A percentile compares a stretch with the other conserved stretches of the same genome.
Conservation (phyloP, 345 rosid genomes). For the Acer negundo region DNA sequence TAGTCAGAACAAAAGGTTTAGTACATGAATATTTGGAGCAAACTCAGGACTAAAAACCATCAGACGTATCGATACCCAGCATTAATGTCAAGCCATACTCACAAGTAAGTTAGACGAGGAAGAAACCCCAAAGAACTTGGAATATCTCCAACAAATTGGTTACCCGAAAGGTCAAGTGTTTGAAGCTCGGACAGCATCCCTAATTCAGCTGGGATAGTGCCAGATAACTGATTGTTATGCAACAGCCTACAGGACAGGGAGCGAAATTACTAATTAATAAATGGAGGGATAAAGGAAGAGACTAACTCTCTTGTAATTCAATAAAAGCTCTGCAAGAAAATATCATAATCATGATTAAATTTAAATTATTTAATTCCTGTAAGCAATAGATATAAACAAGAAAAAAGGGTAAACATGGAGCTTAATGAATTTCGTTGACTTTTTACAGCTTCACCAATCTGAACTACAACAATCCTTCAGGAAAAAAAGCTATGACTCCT, state of each 20-base stretch:
- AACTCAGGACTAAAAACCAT: slow-evolving; percentile 2
- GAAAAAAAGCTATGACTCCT: neutral
- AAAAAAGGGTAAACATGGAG: neutral
- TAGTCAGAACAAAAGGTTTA: slow-evolving; percentile 28
- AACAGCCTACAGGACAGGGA: slow-evolving; percentile 46
- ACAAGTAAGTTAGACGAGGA: slow-evolving; percentile 80
- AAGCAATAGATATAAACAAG: neutral
- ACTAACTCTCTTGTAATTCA: neutral
- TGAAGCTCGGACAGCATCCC: slow-evolving; percentile 73
- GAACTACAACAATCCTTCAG: neutral
- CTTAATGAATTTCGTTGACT: neutral
- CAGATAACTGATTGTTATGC: slow-evolving; percentile 67
- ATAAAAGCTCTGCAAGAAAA: neutral
- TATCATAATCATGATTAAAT: neutral
- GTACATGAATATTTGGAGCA: slow-evolving; percentile 20
- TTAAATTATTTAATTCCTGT: neutral
- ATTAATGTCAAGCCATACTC: slow-evolving; percentile 45
- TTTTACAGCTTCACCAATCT: neutral
- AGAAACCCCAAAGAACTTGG: slow-evolving; percentile 83
- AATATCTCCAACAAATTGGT: slow-evolving; percentile 68
- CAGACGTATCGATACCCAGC: neutral
- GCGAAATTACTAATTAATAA: neutral
- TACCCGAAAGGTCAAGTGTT: slow-evolving; percentile 89
- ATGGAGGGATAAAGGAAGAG: neutral
- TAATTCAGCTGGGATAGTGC: slow-evolving; percentile 68